Conservation (phyloP, 1,284 basidiomycete species). For the Takashimella koratensis region DNA sequence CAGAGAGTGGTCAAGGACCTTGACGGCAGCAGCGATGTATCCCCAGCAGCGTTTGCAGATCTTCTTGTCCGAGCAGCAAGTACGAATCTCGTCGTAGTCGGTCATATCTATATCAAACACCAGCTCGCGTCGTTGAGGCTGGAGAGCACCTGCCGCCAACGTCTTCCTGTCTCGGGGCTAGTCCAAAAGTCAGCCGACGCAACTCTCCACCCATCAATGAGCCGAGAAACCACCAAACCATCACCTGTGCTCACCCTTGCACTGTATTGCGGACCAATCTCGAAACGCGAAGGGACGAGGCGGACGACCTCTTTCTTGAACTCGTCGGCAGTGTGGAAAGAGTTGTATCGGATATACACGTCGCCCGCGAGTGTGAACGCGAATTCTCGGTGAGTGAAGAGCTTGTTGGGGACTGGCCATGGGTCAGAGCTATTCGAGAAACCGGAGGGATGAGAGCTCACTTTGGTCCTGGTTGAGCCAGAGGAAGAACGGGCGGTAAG, state of each 20-base stretch:
- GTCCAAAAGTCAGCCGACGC: conserved; percentile 11
- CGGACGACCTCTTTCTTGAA: conserved; percentile 85
- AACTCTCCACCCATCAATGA: not conserved
- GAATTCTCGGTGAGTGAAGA: conserved; percentile 91
- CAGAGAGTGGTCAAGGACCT: conserved; percentile 75
- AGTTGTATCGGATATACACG: conserved; percentile 92
- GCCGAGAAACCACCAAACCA: not conserved
- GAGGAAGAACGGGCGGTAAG: conserved; percentile 86
- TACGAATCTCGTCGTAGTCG: conserved; percentile 94
- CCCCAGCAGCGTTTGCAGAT: conserved; percentile 94
- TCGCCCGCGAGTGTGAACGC: conserved; percentile 92
- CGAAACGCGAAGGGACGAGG: conserved; percentile 85
- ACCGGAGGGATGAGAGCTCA: conserved; percentile 10
- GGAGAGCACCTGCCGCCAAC: conserved; percentile 68
- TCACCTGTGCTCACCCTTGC: conserved; percentile 60
- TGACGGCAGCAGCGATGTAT: conserved; percentile 89
- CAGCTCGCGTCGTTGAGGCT: conserved; percentile 80
- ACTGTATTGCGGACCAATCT: conserved; percentile 93
- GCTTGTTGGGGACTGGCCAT: conserved; percentile 54
- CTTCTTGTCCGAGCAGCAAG: conserved; percentile 86
- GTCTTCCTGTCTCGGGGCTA: conserved; percentile 90
- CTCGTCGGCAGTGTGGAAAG: conserved; percentile 78
- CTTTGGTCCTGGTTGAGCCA: conserved; percentile 93
- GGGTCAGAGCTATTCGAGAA: not conserved
- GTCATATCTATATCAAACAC: conserved; percentile 99